Base-by-base conservation (phyloP, 306 rosid genomes). In the Trifolium pratense region DNA sequence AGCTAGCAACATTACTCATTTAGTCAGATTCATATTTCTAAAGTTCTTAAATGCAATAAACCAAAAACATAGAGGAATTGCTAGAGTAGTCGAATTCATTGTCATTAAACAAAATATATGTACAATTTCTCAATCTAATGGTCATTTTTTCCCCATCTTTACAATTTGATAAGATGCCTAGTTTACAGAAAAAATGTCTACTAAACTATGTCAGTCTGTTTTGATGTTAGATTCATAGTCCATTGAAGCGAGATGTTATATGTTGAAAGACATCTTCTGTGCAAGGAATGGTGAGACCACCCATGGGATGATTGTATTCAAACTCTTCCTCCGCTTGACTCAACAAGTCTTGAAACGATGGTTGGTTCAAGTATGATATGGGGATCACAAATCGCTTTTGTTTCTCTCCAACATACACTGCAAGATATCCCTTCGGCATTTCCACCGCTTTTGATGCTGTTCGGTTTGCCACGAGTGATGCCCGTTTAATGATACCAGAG, bases 271-370 rank as follows among this genome's bases (percentile, higher is more conserved):
- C 68, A 56, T 45, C 52, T 71, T 81, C 81, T 7, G 40, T 37
- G 67, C 81, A 84, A 42, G 83, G 81, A 66, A 81, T 78, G 20
- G 85, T 81, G 74, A 84, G 85, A 15, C 85, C 85, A 4, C 88
- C 88, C 76, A 18, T 75, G 7, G 83, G 78, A 65, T 84, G 87
- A 61, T 80, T 73, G 74, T 77, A 84, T 48, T 83, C 76, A 32
- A 77, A 77, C 43, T 80, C 83, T 70, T 84, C 75, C 36, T 68
- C 78, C 0, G 79, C 86, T 23, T 73, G 37, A 37, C 15, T 71
- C 26, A 81, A 58, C 25, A 79, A 43, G 1, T 79, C 79, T 58
- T 79, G 52, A 21, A 86, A 86, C 46, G 63, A 53, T 52, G 83
- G 75, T 37, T 86, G 77, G 59, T 69, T 84, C 79, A 84, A 31